Conservation (phyloP, 345 rosid genomes). For the Rubroshorea leprosula region DNA sequence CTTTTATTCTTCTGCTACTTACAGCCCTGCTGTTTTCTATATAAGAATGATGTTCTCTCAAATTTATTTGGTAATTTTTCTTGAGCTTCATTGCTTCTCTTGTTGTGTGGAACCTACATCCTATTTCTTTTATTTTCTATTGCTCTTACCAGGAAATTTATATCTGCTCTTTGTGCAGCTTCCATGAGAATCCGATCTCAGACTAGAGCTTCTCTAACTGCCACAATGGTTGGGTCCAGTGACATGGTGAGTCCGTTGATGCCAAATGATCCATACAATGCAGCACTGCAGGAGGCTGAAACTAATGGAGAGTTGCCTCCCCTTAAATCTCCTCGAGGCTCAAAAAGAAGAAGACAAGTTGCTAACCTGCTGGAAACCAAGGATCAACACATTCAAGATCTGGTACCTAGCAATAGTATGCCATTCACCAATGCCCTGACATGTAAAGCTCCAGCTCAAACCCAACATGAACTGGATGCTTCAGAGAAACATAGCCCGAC, state of each 20-base stretch:
- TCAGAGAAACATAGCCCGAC: background rate
- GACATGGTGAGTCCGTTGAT: background rate
- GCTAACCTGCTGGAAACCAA: no score
- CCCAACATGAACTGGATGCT: background rate
- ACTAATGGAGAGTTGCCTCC: slow-evolving; percentile 9
- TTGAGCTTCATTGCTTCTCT: no score
- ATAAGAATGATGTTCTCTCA: no score
- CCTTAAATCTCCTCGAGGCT: background rate
- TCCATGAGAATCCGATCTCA: background rate
- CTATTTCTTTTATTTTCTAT: no score
- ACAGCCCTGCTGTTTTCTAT: no score
- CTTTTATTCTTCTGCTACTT: no score
- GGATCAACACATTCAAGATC: background rate
- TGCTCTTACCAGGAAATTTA: no score
- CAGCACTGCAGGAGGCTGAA: slow-evolving; percentile 12
- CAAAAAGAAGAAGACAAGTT: background rate
- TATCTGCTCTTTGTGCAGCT: background rate
- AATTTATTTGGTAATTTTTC: no score
- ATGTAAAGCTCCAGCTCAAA: background rate
- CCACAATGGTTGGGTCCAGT: background rate
- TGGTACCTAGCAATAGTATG: background rate
- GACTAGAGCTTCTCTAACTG: background rate
- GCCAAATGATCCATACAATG: background rate
- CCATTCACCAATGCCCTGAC: background rate
- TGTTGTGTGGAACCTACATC: no score